phyloP scores from a whole-genome alignment of 495 filamentous ascomycete genomes.

The Lentithecium fluviatile region DNA sequence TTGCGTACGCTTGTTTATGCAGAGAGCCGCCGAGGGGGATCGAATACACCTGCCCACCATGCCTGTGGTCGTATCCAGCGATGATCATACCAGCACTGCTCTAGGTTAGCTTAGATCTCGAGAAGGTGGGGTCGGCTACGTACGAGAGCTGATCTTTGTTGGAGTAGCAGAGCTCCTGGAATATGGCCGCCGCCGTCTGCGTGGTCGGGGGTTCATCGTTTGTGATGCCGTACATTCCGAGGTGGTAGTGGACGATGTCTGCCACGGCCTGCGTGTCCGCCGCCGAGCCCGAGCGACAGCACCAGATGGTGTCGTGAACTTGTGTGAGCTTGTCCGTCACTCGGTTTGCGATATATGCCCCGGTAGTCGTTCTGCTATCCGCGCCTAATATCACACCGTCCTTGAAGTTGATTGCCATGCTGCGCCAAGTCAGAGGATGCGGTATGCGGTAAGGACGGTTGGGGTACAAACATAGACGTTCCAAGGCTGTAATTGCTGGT shows the following conservation, averaged over 20 bases:
- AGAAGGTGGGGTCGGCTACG: conserved; percentile 16
- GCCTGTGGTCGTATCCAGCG: conserved; percentile 88
- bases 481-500: conserved; percentile 63
- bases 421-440: conserved; percentile 39
- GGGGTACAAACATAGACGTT: conserved; percentile 80
- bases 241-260: conserved; percentile 94
- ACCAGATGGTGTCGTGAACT: conserved; percentile 99
- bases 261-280: conserved; percentile 97
- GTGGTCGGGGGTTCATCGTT: conserved; percentile 89
- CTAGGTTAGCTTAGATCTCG: conserved; percentile 3
- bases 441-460: background rate
- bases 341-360: conserved; percentile 97
- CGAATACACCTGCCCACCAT: conserved; percentile 94
- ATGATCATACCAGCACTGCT: conserved; percentile 92
- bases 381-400: conserved; percentile 96
- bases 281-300: conserved; percentile 93
- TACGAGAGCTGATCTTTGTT: conserved; percentile 93
- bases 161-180: conserved; percentile 95
- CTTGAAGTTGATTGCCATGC: conserved; percentile 95
- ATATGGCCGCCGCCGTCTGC: conserved; percentile 87
- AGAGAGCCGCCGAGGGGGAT: conserved; percentile 95
- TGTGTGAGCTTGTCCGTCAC: conserved; percentile 99
- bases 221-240: conserved; percentile 84
- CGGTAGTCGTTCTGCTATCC: conserved; percentile 97
- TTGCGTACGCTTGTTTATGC: conserved; percentile 94